Conservation (phyloP, 495 filamentous ascomycete genomes). For the Eremomyces bilateralis region DNA sequence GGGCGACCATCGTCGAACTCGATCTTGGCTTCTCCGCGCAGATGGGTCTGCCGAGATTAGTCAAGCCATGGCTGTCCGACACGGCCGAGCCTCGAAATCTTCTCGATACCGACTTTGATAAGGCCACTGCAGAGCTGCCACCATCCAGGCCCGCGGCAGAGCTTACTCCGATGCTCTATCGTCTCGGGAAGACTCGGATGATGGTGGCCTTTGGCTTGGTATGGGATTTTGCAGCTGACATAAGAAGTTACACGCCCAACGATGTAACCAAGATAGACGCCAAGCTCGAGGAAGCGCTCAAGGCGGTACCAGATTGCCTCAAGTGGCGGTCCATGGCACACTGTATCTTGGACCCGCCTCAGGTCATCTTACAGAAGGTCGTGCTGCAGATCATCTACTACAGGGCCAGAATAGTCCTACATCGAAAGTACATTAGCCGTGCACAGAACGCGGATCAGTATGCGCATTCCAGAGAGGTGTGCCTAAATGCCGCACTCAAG, state of each 20-base stretch:
- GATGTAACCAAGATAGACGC: neutral
- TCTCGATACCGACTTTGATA: constrained; percentile 17
- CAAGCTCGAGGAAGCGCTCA: constrained; percentile 2
- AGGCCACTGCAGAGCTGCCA: constrained; percentile 13
- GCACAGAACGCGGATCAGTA: neutral
- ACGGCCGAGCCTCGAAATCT: constrained; percentile 23
- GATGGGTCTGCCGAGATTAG: constrained; percentile 20
- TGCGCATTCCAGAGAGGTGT: neutral
- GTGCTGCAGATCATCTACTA: constrained; percentile 4
- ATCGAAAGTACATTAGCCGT: neutral
- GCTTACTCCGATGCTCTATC: constrained; percentile 13
- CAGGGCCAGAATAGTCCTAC: constrained; percentile 3
- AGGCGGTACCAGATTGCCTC: constrained; percentile 4
- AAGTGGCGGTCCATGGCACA: constrained; percentile 7
- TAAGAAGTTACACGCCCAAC: neutral
- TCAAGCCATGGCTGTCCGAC: constrained; percentile 17
- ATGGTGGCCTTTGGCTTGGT: constrained; percentile 1
- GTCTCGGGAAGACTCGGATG: constrained; percentile 6
- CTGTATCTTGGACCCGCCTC: constrained; percentile 7
- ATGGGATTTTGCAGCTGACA: neutral
- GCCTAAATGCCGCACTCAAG: constrained; percentile 1
- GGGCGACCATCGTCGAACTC: constrained; percentile 27
- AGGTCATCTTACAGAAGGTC: constrained; percentile 6
- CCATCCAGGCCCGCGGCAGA: constrained; percentile 13
- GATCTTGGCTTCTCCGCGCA: constrained; percentile 26